These are phyloP conservation scores for Didymella segeticola DNA, from an alignment of 2,329 filamentous ascomycete species.

Conservation along the genomic window DNA sequence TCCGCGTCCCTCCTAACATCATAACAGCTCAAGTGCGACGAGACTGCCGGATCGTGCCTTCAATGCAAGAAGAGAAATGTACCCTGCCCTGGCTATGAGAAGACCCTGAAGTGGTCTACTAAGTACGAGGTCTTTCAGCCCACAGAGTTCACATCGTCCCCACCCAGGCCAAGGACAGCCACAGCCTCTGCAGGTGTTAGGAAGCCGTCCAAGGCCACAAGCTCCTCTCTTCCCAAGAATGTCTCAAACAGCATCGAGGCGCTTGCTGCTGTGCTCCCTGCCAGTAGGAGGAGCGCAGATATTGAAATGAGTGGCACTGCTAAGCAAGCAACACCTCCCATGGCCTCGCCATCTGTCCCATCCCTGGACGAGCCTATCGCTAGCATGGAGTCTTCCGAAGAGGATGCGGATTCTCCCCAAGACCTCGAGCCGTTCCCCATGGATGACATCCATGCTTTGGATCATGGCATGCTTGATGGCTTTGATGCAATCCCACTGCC, in stretches of 20 bases:
- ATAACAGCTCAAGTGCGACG: slow-evolving; percentile 54
- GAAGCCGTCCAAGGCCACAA: slow-evolving; percentile 11
- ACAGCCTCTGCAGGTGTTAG: slow-evolving; percentile 16
- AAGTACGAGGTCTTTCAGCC: slow-evolving; percentile 57
- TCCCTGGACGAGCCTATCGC: slow-evolving; percentile 27
- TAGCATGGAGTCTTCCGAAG: slow-evolving; percentile 32
- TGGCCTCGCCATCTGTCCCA: slow-evolving; percentile 22
- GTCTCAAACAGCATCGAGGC: slow-evolving; percentile 46
- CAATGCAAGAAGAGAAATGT: slow-evolving; percentile 54
- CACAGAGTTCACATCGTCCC: slow-evolving; percentile 29
- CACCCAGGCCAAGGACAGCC: slow-evolving; percentile 22
- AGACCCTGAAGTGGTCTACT: slow-evolving; percentile 56
- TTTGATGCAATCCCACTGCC: slow-evolving; percentile 31
- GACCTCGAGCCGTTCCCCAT: slow-evolving; percentile 36
- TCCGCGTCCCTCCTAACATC: slow-evolving; percentile 23
- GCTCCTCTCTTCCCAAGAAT: slow-evolving; percentile 34
- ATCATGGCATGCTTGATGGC: slow-evolving; percentile 36
- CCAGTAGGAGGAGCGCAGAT: slow-evolving; percentile 33
- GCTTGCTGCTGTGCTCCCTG: slow-evolving; percentile 46
- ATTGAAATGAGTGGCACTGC: slow-evolving; percentile 16
- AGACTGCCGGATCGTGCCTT: slow-evolving; percentile 51
- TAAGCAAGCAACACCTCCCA: slow-evolving; percentile 26
- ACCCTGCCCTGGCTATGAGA: slow-evolving; percentile 56
- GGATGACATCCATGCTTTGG: slow-evolving; percentile 32
- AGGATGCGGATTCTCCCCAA: slow-evolving; percentile 33